Base-by-base conservation (phyloP, 306 rosid genomes). In the Coriaria nepalensis region DNA sequence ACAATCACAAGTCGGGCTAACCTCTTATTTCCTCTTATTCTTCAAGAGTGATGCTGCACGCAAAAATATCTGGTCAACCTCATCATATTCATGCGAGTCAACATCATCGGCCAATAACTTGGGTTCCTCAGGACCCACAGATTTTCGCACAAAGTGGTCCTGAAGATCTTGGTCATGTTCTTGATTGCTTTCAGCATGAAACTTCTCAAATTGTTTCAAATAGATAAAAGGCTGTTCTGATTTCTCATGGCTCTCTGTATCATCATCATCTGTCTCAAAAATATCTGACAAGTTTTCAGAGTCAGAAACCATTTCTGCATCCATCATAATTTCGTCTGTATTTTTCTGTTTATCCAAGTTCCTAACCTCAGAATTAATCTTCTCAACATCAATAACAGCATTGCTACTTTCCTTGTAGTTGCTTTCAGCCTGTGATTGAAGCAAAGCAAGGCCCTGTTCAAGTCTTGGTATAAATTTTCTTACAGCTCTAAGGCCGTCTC, bases 401-500 rank as follows among this genome's bases (percentile, higher is more conserved):
- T 54, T 68, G 13, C 53, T 13, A 40, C 63, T 66, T 43, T 67
- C 56, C 45, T 73, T 82, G 36, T 44, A 48, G 8, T 59, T 32
- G 56, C 67, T 71, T 63, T 61, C 43, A n/a, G 71, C 73, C 62
- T 58, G 92, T 40, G 79, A 82, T 53, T 62, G 82, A 61, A 90
- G 80, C 63, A 90, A 75, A 69, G 72, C 78, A 50, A 90, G 92
- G 49, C 81, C 94, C 55, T 84, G 94, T 56, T 79, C 71, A 4
- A 90, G 92, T 62, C 57, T 79, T 7, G 95, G 97, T 55, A 84
- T 81, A 43, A 78, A 48, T 66, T 73, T 81, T 66, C 93, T 73
- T 50, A 90, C 87, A 52, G 95, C 87, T 10, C 87, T 80, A 38
- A 90, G 92, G 52, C 82, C 85, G 60, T 90, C 98, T 71, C 77